Evolutionary conservation across 2,329 filamentous ascomycete species (phyloP).

Genomic region (Diplodia corticola): DNA sequence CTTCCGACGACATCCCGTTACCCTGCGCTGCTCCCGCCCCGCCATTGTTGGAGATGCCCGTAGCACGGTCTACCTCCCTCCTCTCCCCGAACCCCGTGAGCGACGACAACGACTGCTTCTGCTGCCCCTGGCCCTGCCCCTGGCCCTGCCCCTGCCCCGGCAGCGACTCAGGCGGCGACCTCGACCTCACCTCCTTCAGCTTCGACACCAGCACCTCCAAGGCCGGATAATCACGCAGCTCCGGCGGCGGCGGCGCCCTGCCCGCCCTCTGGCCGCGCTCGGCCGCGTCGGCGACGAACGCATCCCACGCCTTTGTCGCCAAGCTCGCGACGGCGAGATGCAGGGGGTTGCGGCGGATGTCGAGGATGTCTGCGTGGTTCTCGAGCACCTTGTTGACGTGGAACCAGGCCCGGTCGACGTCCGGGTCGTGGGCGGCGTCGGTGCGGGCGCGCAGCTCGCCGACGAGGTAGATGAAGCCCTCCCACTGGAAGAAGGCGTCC

Average conservation of each 20-base stretch:
- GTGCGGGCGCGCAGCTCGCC: constrained; percentile 33
- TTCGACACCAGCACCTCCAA: constrained; percentile 5
- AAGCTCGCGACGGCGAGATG: constrained; percentile 47
- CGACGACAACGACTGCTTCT: neutral
- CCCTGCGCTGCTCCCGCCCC: neutral
- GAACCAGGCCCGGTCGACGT: constrained; percentile 46
- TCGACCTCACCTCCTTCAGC: neutral
- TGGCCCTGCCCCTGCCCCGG: neutral
- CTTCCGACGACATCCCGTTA: neutral
- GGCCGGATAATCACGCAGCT: constrained; percentile 29
- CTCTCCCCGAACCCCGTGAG: neutral
- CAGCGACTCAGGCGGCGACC: neutral
- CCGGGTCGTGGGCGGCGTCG: constrained; percentile 26
- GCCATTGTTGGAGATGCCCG: no score
- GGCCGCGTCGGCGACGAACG: constrained; percentile 26
- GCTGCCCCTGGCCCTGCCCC: neutral
- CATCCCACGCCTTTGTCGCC: constrained; percentile 49
- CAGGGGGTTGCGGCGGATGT: constrained; percentile 39
- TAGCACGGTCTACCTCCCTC: neutral
- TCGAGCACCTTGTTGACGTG: constrained; percentile 47
- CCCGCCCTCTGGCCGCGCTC: no score
- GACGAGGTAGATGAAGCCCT: constrained; percentile 54
- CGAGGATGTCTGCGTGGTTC: constrained; percentile 45
- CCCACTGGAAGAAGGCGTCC: constrained; percentile 53
- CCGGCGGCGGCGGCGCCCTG: constrained; percentile 28